Percentiles rank a stretch among this genome's conserved stretches.
Conservation (phyloP, 176 grass and related monocot species). For the Bothriochloa decipiens region DNA sequence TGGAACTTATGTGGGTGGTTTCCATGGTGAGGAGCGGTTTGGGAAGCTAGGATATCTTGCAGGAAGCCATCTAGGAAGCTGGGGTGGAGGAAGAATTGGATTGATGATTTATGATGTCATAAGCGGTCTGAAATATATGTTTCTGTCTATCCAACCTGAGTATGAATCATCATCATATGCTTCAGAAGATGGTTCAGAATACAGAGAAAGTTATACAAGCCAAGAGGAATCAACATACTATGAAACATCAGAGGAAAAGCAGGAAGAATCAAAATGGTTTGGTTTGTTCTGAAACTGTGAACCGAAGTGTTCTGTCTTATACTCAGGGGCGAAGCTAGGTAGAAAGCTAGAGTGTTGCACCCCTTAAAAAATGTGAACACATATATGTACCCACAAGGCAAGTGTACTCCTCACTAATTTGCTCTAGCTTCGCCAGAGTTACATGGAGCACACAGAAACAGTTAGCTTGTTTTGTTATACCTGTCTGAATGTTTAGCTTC, state of each 20-base stretch:
- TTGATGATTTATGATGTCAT: slow-evolving; percentile 95
- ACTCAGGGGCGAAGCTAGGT: neutral
- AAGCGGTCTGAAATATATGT: slow-evolving; percentile 72
- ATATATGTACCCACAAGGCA: neutral
- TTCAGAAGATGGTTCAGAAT: slow-evolving; percentile 39
- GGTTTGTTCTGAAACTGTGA: slow-evolving; percentile 52
- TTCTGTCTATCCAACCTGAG: slow-evolving; percentile 58
- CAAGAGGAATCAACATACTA: slow-evolving; percentile 40
- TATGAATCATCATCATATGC: slow-evolving; percentile 36
- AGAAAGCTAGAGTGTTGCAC: neutral
- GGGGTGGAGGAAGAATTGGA: slow-evolving; percentile 92
- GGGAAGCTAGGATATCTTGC: slow-evolving; percentile 84
- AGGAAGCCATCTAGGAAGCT: slow-evolving; percentile 94
- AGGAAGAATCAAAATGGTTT: slow-evolving; percentile 49
- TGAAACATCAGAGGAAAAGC: slow-evolving; percentile 43
- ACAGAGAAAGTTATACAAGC: slow-evolving; percentile 48
- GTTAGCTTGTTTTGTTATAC: slow-evolving; percentile 15
- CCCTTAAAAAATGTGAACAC: neutral
- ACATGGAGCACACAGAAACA: neutral
- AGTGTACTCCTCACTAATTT: neutral
- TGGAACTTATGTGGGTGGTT: slow-evolving; percentile 87
- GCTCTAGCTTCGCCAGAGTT: neutral
- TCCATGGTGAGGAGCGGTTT: slow-evolving; percentile 84
- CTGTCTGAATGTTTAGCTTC: neutral
- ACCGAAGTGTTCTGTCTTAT: neutral